Evolutionary conservation across 768 basidiomycete species (phyloP), one percentile per base, ranked within the genome.

Genomic region (Mycena rosella): DNA sequence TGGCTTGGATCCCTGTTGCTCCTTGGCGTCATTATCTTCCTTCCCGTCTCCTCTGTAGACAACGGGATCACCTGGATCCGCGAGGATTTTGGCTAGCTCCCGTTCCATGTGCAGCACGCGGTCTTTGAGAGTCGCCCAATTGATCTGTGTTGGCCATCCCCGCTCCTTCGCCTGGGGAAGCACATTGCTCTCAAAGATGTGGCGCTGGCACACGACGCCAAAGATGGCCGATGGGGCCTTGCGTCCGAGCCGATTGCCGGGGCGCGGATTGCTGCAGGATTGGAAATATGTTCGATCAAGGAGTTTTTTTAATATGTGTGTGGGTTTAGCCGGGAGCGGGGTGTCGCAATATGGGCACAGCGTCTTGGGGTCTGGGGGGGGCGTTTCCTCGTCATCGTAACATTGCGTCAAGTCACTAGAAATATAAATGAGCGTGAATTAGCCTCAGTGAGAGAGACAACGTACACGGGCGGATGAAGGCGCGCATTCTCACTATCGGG

Each of bases 11-110:
- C 15, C 40, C 32, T 40, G 38, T 9, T 11, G 6, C 22, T 45
- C 44, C 5, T 5, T 45, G 7, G 3, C 44, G 8, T 24, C 44
- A n/a, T 22, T 9, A 4, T 45, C 6, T 14, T n/a, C 13, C 20
- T 14, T 13, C 18, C 17, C 10, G 22, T 45, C 24, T 44, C 24
- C 40, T 60, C 13, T 71, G 30, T 70, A 58, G 51, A 61, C 63
- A 38, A 72, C 69, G 34, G 73, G 75, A 61, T 75, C 78, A 24
- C 63, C 57, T 5, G 24, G 15, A n/a, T 65, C 63, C 7, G 14
- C 15, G 9, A 65, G 15, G 3, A 65, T 65, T 0, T 17, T 11
- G 2, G 10, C 10, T 0, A 65, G 48, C 32, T 42, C 29, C 0
- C 4, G 2, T 36, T 51, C 13, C 63, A 65, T 51, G 0, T 22